Conservation (phyloP, 2,329 filamentous ascomycete genomes). For the Fusarium albidum region DNA sequence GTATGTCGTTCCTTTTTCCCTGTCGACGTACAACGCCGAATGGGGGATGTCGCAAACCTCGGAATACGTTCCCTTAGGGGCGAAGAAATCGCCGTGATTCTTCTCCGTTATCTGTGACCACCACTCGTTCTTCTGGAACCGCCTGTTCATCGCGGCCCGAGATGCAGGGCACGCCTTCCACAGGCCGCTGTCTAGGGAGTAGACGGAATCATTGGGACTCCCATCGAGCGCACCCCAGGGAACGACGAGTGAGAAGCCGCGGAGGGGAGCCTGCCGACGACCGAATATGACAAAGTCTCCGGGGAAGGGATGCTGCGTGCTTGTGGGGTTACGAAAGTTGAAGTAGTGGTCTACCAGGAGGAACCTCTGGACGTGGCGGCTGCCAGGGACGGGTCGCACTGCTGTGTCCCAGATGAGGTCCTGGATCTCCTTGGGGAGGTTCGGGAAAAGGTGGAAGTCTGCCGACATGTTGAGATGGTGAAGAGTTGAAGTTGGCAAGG, state of each 20-base stretch:
- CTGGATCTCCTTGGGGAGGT: constrained; percentile 19
- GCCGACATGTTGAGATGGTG: no score
- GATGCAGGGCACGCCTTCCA: constrained; percentile 19
- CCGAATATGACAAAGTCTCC: background rate
- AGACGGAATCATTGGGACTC: constrained; percentile 22
- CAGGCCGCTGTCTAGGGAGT: constrained; percentile 16
- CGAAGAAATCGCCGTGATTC: background rate
- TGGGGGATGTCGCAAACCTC: background rate
- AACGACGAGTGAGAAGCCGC: background rate
- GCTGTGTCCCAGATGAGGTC: constrained; percentile 20
- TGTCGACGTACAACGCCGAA: constrained; percentile 10
- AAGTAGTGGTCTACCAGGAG: constrained; percentile 7
- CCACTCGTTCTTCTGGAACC: constrained; percentile 24
- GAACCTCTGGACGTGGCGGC: constrained; percentile 25
- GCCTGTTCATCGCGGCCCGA: constrained; percentile 16
- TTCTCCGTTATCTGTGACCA: constrained; percentile 10
- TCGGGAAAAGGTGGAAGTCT: constrained; percentile 4
- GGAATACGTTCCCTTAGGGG: no score
- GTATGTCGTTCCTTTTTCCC: background rate
- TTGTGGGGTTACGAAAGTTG: background rate
- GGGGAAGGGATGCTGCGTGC: background rate
- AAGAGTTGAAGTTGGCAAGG: no score
- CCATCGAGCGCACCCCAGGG: constrained; percentile 1
- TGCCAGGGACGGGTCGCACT: constrained; percentile 4
- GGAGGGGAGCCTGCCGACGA: background rate